Evolutionary conservation across 257 asterid genomes (phyloP).

Genomic region (Przewalskia tangutica): DNA sequence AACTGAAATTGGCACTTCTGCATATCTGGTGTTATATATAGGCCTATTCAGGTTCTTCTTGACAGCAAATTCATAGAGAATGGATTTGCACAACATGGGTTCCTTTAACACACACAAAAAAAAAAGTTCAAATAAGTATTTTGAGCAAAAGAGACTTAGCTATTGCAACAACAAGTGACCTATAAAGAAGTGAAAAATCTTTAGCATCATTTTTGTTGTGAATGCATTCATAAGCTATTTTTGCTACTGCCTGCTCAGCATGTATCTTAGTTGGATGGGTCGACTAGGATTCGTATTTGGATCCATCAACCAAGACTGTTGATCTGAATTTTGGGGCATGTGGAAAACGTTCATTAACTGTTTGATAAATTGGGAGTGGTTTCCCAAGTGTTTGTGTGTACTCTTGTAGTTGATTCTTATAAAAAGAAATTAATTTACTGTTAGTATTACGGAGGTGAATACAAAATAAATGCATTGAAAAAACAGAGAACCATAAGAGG

Average conservation of each 20-base stretch:
- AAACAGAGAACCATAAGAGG: neutral
- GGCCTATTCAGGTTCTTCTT: constrained; percentile 16
- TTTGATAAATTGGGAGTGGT: constrained; percentile 11
- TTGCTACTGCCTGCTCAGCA: constrained; percentile 26
- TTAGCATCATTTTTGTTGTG: neutral
- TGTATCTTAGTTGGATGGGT: constrained; percentile 5
- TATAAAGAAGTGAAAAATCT: constrained; percentile 7
- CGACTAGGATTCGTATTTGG: constrained; percentile 4
- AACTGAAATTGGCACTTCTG: constrained; percentile 2
- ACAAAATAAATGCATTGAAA: neutral
- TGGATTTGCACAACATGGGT: constrained; percentile 16
- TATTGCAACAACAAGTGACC: neutral
- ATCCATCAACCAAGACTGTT: constrained; percentile 10
- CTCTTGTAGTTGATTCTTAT: constrained; percentile 21
- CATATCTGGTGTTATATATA: constrained; percentile 6
- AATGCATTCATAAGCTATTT: constrained; percentile 15
- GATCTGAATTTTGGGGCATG: constrained; percentile 21
- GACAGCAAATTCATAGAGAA: constrained; percentile 23
- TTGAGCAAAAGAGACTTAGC: neutral
- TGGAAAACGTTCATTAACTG: constrained; percentile 17
- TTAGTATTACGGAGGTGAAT: neutral
- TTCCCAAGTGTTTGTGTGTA: constrained; percentile 12
- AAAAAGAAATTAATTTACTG: neutral
- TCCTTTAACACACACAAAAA: constrained; percentile 6
- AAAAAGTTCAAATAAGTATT: neutral